Evolutionary conservation across 139 green algal genomes (phyloP), one percentile per base, ranked within the genome.

Genomic region (Mychonastes homosphaera): DNA sequence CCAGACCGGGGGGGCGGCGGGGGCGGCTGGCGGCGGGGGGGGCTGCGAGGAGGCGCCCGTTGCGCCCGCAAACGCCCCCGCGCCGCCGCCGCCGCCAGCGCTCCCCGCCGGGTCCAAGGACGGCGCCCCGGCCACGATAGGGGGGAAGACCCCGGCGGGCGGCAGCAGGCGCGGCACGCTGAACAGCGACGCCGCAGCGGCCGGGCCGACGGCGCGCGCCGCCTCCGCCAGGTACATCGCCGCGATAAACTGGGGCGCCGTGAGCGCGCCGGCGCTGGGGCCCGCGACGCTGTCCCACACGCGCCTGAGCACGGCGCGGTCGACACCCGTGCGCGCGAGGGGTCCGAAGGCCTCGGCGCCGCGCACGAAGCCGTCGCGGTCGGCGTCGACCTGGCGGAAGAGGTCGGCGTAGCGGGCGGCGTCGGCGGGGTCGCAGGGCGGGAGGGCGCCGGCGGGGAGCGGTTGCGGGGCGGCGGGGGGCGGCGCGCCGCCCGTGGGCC

Each of bases 151-250:
- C n/a, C n/a, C n/a, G 29, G 3, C 48, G 61, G 16, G 12, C 36
- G 27, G 33, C 18, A 32, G 3, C 59, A 23, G 30, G 35, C 34
- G 34, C 21, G 12, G 46, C 30, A 15, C 24, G 45, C 60, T 23
- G 32, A 24, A 26, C 19, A n/a, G n/a, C n/a, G n/a, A n/a, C n/a
- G n/a, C n/a, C n/a, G n/a, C n/a, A n/a, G n/a, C n/a, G n/a, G n/a
- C n/a, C n/a, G n/a, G n/a, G n/a, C n/a, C n/a, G n/a, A n/a, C n/a
- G n/a, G n/a, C n/a, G n/a, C n/a, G n/a, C n/a, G n/a, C n/a, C n/a
- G n/a, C 23, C n/a, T 93, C 86, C 41, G 92, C 90, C 7, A 95
- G 67, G 72, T 92, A 89, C 26, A 88, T 60, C 41, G 59, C 79
- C 30, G 76, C 53, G 30, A 88, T 36, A 39, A 91, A 92, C 66